Conservation (phyloP, 352 stramenopile species). For the Peronospora farinosa region DNA sequence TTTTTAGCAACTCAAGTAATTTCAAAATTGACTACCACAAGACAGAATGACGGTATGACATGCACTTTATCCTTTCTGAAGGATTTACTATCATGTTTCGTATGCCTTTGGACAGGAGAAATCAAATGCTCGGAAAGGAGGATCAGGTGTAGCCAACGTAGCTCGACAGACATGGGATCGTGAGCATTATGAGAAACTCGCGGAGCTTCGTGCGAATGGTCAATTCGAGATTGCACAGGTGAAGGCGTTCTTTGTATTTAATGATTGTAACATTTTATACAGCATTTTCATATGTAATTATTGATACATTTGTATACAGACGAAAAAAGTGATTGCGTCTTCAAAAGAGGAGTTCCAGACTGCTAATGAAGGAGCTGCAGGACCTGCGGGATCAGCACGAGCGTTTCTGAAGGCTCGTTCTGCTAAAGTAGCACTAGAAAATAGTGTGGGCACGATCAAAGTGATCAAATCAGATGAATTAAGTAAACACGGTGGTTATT, state of each 20-base stretch:
- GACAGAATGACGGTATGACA: slow-evolving; percentile 9
- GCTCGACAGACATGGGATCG: slow-evolving; percentile 78
- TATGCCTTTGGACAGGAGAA: slow-evolving; percentile 30
- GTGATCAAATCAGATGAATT: slow-evolving; percentile 83
- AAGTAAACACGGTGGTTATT: slow-evolving; percentile 82
- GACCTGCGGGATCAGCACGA: slow-evolving; percentile 53
- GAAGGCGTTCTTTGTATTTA: slow-evolving; percentile 1
- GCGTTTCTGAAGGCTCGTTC: slow-evolving; percentile 75
- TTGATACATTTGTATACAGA: slow-evolving; percentile 9
- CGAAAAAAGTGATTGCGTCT: slow-evolving; percentile 66
- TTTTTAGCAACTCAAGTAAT: slow-evolving; percentile 6
- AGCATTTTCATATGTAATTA: neutral
- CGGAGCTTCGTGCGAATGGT: slow-evolving; percentile 63
- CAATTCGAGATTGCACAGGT: slow-evolving; percentile 53
- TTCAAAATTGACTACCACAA: neutral
- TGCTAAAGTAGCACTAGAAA: slow-evolving; percentile 76
- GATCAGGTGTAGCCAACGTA: slow-evolving; percentile 76
- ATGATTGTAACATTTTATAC: too few relatives aligned
- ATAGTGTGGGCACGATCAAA: slow-evolving; percentile 74
- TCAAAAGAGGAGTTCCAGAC: slow-evolving; percentile 73
- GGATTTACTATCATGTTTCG: neutral
- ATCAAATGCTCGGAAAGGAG: slow-evolving; percentile 18
- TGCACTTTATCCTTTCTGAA: neutral
- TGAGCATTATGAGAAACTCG: slow-evolving; percentile 71
- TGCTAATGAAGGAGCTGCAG: slow-evolving; percentile 55